Conservation (phyloP, 2,329 filamentous ascomycete species). For the Pseudocercospora fuligena region DNA sequence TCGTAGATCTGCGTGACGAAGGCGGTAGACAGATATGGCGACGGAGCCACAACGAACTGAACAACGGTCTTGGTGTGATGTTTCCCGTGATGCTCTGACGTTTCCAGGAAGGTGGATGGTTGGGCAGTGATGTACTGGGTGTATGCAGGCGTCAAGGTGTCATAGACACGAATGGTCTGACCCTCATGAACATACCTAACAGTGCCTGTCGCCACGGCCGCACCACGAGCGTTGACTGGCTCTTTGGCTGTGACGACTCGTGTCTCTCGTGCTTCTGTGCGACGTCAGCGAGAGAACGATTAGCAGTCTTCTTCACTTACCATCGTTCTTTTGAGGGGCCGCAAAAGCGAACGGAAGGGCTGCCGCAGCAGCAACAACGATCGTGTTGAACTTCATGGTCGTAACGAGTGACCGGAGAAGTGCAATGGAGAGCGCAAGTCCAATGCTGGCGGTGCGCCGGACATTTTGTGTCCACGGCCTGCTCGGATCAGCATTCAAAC, state of each 20-base stretch:
- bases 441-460: neutral
- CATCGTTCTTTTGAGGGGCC: constrained; percentile 2
- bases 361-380: constrained; percentile 18
- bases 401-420: constrained; percentile 17
- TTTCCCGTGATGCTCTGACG: neutral
- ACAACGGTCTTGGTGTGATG: neutral
- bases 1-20: neutral
- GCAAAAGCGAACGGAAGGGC: constrained; percentile 23
- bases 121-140: neutral
- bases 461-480: constrained; percentile 15
- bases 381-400: constrained; percentile 25
- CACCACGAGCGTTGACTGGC: neutral
- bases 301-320: neutral
- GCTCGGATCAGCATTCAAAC: neutral
- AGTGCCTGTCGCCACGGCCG: neutral
- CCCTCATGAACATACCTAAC: neutral
- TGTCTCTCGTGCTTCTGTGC: neutral
- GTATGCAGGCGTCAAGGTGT: neutral
- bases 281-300: neutral
- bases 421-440: constrained; percentile 3
- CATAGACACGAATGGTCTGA: neutral
- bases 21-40: neutral
- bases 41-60: neutral
- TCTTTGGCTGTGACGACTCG: neutral
- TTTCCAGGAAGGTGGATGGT: neutral